These are phyloP conservation scores for Teratosphaeria nubilosa DNA, from an alignment of 2,329 filamentous ascomycete species.

Conservation along the genomic window DNA sequence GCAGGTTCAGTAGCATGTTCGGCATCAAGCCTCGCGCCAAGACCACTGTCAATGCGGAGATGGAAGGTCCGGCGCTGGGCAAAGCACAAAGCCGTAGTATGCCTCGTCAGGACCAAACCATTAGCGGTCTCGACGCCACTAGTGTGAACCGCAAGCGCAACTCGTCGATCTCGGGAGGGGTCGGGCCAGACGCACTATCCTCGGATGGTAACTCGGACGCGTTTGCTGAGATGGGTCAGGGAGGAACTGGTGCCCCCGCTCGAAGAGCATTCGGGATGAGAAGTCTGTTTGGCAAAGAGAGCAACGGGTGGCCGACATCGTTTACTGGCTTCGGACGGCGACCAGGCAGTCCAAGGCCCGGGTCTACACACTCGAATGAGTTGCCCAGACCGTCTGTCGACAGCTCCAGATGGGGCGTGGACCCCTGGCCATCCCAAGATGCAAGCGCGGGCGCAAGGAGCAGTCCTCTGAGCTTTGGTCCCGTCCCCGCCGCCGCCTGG, in stretches of 20 bases:
- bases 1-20: conserved; percentile 45
- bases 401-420: conserved; percentile 43
- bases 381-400: conserved; percentile 71
- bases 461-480: conserved; percentile 26
- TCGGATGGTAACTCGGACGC: conserved; percentile 11
- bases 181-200: conserved; percentile 32
- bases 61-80: conserved; percentile 47
- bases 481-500: conserved; percentile 27
- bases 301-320: conserved; percentile 35
- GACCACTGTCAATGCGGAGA: conserved; percentile 32
- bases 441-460: conserved; percentile 26
- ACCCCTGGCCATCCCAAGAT: conserved; percentile 21
- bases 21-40: conserved; percentile 52
- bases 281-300: conserved; percentile 27
- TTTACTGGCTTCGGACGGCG: conserved; percentile 18
- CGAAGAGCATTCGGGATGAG: conserved; percentile 37
- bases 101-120: conserved; percentile 45
- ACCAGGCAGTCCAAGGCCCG: conserved; percentile 49
- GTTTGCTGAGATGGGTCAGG: conserved; percentile 5
- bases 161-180: conserved; percentile 42
- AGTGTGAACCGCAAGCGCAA: conserved; percentile 33
- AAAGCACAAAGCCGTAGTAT: conserved; percentile 68
- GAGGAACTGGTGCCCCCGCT: conserved; percentile 18
- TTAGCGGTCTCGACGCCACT: conserved; percentile 21
- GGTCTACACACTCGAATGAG: conserved; percentile 41